phyloP scores from a whole-genome alignment of 495 filamentous ascomycete genomes.

The Penicillium dipodomyicola region DNA sequence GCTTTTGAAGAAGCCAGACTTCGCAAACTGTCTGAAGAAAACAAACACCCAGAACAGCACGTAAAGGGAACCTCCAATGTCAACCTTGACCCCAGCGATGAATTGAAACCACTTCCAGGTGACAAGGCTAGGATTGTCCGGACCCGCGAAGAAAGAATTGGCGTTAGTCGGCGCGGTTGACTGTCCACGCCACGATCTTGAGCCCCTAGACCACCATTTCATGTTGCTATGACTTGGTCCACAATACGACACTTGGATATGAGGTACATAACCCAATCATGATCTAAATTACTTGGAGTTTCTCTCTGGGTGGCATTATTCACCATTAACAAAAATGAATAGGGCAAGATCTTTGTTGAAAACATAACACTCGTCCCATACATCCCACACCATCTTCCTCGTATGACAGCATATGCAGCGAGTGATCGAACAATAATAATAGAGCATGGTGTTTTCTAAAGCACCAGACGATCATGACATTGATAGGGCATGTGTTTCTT shows the following conservation, averaged over 20 bases:
- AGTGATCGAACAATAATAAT: neutral
- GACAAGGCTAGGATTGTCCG: constrained; percentile 52
- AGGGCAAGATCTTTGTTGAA: neutral
- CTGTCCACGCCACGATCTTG: neutral
- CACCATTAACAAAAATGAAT: neutral
- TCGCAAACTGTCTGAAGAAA: constrained; percentile 32
- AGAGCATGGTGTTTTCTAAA: neutral
- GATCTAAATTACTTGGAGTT: neutral
- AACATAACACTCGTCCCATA: neutral
- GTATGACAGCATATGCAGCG: neutral
- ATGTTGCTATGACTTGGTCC: neutral
- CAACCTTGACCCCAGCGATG: constrained; percentile 56
- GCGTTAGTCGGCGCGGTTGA: constrained; percentile 38
- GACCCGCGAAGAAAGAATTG: constrained; percentile 51
- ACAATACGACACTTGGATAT: neutral
- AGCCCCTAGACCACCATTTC: neutral
- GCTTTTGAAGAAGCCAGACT: constrained; percentile 65
- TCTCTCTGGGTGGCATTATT: neutral
- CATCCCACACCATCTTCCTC: neutral
- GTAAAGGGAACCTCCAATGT: constrained; percentile 19
- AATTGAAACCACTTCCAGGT: constrained; percentile 54
- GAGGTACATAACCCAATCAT: constrained; percentile 1
- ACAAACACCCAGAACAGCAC: constrained; percentile 24
- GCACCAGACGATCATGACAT: neutral
- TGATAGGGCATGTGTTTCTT: neutral